A percentile compares a stretch with the other conserved stretches of the same genome.
phyloP scores from a whole-genome alignment of 768 basidiomycete genomes.

The Chalciporus sphaerocephalus region DNA sequence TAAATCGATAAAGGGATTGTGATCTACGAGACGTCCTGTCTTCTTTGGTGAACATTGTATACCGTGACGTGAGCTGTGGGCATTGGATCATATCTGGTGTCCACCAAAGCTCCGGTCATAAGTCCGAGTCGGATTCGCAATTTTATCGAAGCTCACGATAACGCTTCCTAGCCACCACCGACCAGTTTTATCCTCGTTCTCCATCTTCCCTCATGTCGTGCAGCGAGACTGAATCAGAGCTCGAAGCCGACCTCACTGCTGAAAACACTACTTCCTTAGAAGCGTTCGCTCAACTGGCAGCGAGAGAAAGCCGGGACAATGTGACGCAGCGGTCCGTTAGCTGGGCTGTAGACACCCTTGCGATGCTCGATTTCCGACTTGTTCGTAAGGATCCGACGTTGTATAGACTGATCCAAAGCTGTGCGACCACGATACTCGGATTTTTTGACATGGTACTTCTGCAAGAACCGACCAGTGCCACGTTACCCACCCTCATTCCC shows the following conservation, averaged over 20 bases:
- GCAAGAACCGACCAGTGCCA: constrained; percentile 1
- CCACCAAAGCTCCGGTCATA: too few species aligned
- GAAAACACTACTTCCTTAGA: constrained; percentile 15
- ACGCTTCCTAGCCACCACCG: background rate
- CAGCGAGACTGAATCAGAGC: constrained; percentile 60
- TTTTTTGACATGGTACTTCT: constrained; percentile 28
- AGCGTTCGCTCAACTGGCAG: constrained; percentile 16
- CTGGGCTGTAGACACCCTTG: constrained; percentile 23
- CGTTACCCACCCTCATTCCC: constrained; percentile 7
- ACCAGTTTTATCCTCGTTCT: background rate
- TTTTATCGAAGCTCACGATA: background rate
- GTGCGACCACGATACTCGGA: constrained; percentile 31
- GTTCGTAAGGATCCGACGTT: constrained; percentile 32
- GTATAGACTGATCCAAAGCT: constrained; percentile 32
- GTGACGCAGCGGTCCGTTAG: constrained; percentile 12
- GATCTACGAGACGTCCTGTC: constrained; percentile 12
- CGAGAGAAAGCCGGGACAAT: constrained; percentile 1
- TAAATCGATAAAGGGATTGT: constrained; percentile 53
- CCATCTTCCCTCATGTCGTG: constrained; percentile 24
- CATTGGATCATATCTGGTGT: background rate
- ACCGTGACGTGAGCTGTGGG: background rate
- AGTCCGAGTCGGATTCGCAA: too few species aligned
- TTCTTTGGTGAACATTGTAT: background rate
- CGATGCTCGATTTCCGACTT: constrained; percentile 27
- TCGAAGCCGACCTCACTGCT: constrained; percentile 30